Percentiles rank a stretch among this genome's conserved stretches.
Conservation (phyloP, 768 basidiomycete species). For the Collybia nuda region DNA sequence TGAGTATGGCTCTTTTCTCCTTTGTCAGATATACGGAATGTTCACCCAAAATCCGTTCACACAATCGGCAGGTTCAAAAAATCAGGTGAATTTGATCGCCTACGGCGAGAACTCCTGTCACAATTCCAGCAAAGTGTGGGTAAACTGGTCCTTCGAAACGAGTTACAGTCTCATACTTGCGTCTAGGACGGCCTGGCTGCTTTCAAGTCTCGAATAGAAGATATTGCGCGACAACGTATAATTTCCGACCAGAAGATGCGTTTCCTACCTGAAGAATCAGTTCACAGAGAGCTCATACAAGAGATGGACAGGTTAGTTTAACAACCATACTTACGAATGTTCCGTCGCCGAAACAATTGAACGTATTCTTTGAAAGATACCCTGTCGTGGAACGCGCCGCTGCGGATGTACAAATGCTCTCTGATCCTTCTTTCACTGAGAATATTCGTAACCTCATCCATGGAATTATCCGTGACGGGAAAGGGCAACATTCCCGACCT, state of each 20-base stretch:
- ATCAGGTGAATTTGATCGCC: slow-evolving; percentile 74
- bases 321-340: background rate
- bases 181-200: slow-evolving; percentile 49
- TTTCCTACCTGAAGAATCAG: slow-evolving; percentile 47
- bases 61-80: slow-evolving; percentile 62
- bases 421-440: slow-evolving; percentile 45
- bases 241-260: slow-evolving; percentile 53
- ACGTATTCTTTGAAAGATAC: slow-evolving; percentile 40
- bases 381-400: slow-evolving; percentile 67
- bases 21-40: background rate
- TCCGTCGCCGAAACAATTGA: background rate
- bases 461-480: slow-evolving; percentile 44
- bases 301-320: slow-evolving; percentile 65
- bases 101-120: slow-evolving; percentile 62
- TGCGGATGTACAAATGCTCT: slow-evolving; percentile 44
- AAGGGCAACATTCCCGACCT: slow-evolving; percentile 19
- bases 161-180: slow-evolving; percentile 1
- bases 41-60: background rate
- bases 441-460: slow-evolving; percentile 41
- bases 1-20: slow-evolving; percentile 42
- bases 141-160: background rate
- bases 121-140: slow-evolving; percentile 65
- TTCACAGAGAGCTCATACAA: slow-evolving; percentile 65
- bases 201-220: slow-evolving; percentile 59
- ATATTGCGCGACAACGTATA: slow-evolving; percentile 59